Evolutionary conservation across 495 filamentous ascomycete species (phyloP).

Genomic region (Parachaetomium inaequale): DNA sequence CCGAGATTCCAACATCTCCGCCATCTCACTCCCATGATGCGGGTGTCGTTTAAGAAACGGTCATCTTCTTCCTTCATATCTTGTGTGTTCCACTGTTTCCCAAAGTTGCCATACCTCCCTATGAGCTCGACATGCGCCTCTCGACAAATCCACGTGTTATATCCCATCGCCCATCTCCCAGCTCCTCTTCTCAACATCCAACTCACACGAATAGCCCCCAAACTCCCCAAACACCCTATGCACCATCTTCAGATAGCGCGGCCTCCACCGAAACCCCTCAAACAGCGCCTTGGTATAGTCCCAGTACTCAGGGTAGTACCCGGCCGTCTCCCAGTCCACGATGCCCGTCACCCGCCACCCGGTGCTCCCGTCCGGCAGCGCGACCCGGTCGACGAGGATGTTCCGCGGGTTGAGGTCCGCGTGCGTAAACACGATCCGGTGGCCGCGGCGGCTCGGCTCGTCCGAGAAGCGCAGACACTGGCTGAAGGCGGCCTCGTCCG

Average conservation of each 20-base stretch:
- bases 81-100: too few species aligned
- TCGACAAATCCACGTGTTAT: background rate
- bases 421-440: slow-evolving; percentile 45
- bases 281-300: slow-evolving; percentile 40
- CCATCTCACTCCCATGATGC: too few species aligned
- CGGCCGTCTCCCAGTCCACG: slow-evolving; percentile 48
- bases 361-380: slow-evolving; percentile 18
- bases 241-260: slow-evolving; percentile 26
- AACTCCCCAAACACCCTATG: slow-evolving; percentile 25
- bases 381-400: slow-evolving; percentile 36
- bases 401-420: slow-evolving; percentile 47
- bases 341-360: slow-evolving; percentile 34
- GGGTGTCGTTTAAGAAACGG: too few species aligned
- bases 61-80: too few species aligned
- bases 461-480: slow-evolving; percentile 28
- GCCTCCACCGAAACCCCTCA: slow-evolving; percentile 28
- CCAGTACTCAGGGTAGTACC: slow-evolving; percentile 54
- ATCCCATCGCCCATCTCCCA: slow-evolving; percentile 27
- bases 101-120: too few species aligned
- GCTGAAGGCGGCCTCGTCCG: slow-evolving; percentile 35
- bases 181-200: slow-evolving; percentile 28
- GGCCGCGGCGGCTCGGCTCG: slow-evolving; percentile 28
- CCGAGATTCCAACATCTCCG: too few species aligned
- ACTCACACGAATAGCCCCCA: slow-evolving; percentile 29
- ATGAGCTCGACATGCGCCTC: too few species aligned